These are phyloP conservation scores for Ophiostoma ulmi DNA, from an alignment of 2,329 filamentous ascomycete genomes.

Conservation along the genomic window DNA sequence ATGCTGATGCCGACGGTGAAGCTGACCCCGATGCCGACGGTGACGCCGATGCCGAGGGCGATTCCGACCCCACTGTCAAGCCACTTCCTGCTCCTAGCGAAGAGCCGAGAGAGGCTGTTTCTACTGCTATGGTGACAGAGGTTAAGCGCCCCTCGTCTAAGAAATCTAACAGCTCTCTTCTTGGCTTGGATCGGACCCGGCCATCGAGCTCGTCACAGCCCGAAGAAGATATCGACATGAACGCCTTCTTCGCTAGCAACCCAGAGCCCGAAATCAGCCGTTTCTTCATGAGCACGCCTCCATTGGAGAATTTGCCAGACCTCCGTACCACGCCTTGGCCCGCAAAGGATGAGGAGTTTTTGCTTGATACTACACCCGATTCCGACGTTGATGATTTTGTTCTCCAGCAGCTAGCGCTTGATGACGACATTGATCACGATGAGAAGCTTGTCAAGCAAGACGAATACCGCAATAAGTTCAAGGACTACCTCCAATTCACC, in stretches of 20 bases:
- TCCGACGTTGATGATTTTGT: conserved; percentile 44
- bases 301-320: conserved; percentile 49
- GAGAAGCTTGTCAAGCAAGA: conserved; percentile 40
- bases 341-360: conserved; percentile 41
- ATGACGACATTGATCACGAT: conserved; percentile 36
- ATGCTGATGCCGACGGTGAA: background rate
- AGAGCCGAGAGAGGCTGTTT: background rate
- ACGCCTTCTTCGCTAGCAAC: conserved; percentile 6
- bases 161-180: conserved; percentile 21
- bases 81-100: background rate
- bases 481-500: conserved; percentile 51
- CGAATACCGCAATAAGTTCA: conserved; percentile 46
- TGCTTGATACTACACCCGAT: conserved; percentile 40
- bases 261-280: conserved; percentile 47
- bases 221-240: conserved; percentile 47
- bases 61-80: background rate
- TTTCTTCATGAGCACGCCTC: conserved; percentile 50
- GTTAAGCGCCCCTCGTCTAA: background rate
- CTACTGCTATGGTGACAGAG: background rate
- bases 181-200: conserved; percentile 23
- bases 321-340: conserved; percentile 46
- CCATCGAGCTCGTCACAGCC: conserved; percentile 47
- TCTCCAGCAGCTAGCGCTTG: conserved; percentile 41
- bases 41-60: background rate
- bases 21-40: background rate